Evolutionary conservation across 257 asterid species (phyloP).

Genomic region (Fraxinus excelsior): DNA sequence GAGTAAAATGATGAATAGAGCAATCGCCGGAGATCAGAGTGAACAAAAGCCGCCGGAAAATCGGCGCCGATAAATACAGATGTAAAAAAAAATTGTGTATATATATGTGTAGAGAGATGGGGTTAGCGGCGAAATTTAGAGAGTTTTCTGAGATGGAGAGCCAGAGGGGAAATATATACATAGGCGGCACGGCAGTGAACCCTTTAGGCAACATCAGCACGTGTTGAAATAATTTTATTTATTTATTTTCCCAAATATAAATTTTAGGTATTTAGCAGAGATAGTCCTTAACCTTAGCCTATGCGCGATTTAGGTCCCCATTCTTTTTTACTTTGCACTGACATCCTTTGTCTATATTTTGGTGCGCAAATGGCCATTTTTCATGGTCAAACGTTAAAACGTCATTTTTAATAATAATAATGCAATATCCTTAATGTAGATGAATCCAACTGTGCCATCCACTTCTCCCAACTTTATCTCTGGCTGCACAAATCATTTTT

Average conservation of each 20-base stretch:
- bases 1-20: conserved; percentile 20
- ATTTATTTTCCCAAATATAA: neutral
- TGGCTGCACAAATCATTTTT: neutral
- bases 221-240: neutral
- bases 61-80: neutral
- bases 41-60: conserved; percentile 13
- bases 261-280: neutral
- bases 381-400: neutral
- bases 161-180: conserved; percentile 19
- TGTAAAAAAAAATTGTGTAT: neutral
- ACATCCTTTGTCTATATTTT: neutral
- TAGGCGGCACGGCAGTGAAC: neutral
- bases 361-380: neutral
- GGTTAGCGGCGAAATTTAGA: conserved; percentile 38
- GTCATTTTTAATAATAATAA: neutral
- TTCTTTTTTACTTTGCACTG: neutral
- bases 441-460: no score
- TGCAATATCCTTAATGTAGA: neutral
- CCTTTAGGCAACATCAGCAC: neutral
- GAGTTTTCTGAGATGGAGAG: conserved; percentile 20
- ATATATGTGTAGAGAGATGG: conserved; percentile 11
- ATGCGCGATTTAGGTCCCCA: neutral
- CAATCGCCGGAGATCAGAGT: conserved; percentile 36
- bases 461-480: neutral
- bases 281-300: neutral